These are phyloP conservation scores for Coemansia sp. DNA, from an alignment of 192 early-diverging fungal genomes.

Conservation along the genomic window DNA sequence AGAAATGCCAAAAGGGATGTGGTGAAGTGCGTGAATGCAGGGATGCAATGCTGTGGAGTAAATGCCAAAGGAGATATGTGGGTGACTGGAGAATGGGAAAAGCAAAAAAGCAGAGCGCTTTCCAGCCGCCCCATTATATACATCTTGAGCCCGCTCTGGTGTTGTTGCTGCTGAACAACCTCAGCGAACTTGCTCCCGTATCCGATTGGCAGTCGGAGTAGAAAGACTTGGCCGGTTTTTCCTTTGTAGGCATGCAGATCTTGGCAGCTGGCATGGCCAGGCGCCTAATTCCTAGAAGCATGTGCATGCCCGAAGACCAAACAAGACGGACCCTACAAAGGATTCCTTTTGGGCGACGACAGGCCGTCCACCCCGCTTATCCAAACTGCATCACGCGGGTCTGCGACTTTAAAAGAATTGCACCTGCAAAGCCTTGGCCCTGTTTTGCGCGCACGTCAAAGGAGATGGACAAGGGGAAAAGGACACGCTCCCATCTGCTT, in stretches of 20 bases:
- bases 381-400: neutral
- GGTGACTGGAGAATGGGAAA: neutral
- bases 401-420: neutral
- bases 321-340: constrained; percentile 3
- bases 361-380: neutral
- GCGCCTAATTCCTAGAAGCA: neutral
- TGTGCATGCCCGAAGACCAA: neutral
- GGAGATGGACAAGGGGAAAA: neutral
- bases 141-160: neutral
- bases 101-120: neutral
- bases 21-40: neutral
- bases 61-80: neutral
- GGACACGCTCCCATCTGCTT: neutral
- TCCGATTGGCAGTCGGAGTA: neutral
- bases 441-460: neutral
- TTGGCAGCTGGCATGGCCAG: neutral
- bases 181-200: neutral
- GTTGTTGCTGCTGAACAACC: neutral
- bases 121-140: neutral
- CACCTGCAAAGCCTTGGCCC: neutral
- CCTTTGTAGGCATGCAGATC: neutral
- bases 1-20: neutral
- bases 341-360: neutral
- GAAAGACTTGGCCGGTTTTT: constrained; percentile 1
- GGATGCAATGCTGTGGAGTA: neutral